phyloP scores from a whole-genome alignment of 768 basidiomycete genomes.

The Boletus pseudo-olivaceus region DNA sequence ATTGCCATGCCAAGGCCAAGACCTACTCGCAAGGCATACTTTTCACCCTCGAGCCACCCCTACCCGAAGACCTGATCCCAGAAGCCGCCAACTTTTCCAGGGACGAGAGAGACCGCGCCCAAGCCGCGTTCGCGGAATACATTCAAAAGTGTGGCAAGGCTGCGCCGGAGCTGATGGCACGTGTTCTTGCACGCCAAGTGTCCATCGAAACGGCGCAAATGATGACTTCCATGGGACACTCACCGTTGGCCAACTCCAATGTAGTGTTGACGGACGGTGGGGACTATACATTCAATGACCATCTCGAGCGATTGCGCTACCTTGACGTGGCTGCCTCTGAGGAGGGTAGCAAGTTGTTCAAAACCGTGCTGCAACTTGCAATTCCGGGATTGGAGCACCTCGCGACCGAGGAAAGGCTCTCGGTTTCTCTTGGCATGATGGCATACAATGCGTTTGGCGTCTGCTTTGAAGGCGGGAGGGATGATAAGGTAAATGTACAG shows the following conservation, averaged over 20 bases:
- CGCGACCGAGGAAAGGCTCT: slow-evolving; percentile 59
- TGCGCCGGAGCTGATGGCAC: slow-evolving; percentile 58
- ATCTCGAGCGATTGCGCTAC: slow-evolving; percentile 72
- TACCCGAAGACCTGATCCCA: slow-evolving; percentile 44
- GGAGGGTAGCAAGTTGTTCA: slow-evolving; percentile 49
- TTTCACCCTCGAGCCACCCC: slow-evolving; percentile 61
- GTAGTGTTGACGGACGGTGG: slow-evolving; percentile 38
- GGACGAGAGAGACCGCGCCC: slow-evolving; percentile 54
- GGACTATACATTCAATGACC: slow-evolving; percentile 68
- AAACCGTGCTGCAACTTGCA: slow-evolving; percentile 53
- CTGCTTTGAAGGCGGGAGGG: slow-evolving; percentile 59
- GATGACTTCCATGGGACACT: slow-evolving; percentile 26
- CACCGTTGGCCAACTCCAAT: slow-evolving; percentile 10
- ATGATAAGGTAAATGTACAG: slow-evolving; percentile 55
- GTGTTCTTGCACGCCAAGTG: slow-evolving; percentile 72
- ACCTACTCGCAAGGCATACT: slow-evolving; percentile 64
- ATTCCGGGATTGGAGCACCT: slow-evolving; percentile 73
- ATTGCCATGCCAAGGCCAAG: slow-evolving; percentile 55
- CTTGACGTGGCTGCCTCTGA: slow-evolving; percentile 49
- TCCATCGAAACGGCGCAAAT: slow-evolving; percentile 61
- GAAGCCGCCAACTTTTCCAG: slow-evolving; percentile 31
- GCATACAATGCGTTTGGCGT: slow-evolving; percentile 77
- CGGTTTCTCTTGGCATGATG: slow-evolving; percentile 64
- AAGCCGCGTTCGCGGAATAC: slow-evolving; percentile 54
- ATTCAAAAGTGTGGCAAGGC: slow-evolving; percentile 47